Conservation (phyloP, 2,329 filamentous ascomycete genomes). For the Paracoccidioides brasiliensis region DNA sequence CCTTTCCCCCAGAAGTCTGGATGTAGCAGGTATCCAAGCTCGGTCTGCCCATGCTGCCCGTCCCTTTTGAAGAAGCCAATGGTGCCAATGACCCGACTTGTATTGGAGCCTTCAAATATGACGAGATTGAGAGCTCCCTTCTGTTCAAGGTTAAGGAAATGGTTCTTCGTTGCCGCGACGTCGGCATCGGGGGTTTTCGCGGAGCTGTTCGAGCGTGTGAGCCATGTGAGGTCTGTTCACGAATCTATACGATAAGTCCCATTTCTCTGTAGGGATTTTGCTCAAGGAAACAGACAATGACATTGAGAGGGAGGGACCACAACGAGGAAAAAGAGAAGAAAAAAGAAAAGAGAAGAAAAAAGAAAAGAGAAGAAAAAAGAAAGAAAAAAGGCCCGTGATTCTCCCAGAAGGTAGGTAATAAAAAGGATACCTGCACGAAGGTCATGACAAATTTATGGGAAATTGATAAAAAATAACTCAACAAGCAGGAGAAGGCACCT, state of each 20-base stretch:
- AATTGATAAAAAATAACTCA: conserved; percentile 11
- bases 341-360: no score
- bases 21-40: conserved; percentile 16
- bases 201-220: background rate
- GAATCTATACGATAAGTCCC: background rate
- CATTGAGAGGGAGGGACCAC: no score
- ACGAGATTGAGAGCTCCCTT: conserved; percentile 10
- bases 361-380: no score
- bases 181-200: conserved; percentile 5
- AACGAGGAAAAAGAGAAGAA: no score
- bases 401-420: background rate
- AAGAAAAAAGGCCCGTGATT: background rate
- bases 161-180: conserved; percentile 1
- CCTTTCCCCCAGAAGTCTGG: conserved; percentile 17
- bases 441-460: background rate
- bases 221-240: background rate
- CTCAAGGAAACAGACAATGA: no score
- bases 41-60: conserved; percentile 10
- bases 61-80: conserved; percentile 13
- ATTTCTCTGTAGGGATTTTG: background rate
- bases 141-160: background rate
- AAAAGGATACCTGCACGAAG: background rate
- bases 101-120: conserved; percentile 9
- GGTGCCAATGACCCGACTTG: conserved; percentile 9
- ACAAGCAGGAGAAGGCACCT: conserved; percentile 7